Conservation (phyloP, 768 basidiomycete genomes). For the Boletus huronensis region DNA sequence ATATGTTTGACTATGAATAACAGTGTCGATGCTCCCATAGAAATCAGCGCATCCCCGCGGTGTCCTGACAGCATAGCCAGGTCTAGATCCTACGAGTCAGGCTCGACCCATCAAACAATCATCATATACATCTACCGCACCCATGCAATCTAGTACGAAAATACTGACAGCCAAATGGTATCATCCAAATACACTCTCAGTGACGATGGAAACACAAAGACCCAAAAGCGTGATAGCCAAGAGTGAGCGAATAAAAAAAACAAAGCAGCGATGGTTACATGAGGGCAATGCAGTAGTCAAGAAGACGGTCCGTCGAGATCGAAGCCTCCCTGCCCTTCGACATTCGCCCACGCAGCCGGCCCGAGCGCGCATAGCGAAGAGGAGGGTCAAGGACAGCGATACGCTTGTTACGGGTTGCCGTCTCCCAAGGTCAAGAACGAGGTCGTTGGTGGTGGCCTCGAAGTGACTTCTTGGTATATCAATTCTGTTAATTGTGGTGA, state of each 20-base stretch:
- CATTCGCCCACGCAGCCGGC: neutral
- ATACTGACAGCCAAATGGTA: slow-evolving; percentile 1
- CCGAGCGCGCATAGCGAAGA: neutral
- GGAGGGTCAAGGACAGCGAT: neutral
- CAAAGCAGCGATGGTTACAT: neutral
- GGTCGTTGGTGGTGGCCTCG: slow-evolving; percentile 9
- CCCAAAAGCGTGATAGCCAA: neutral
- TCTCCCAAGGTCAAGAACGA: slow-evolving; percentile 19
- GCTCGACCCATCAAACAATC: too few relatives aligned
- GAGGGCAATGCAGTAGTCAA: neutral
- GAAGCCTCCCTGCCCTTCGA: too few relatives aligned
- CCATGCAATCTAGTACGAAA: neutral
- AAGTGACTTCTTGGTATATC: slow-evolving; percentile 51
- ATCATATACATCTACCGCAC: neutral
- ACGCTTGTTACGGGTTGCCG: slow-evolving; percentile 4
- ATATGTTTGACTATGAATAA: too few relatives aligned
- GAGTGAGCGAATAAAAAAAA: slow-evolving; percentile 1
- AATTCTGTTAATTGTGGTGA: slow-evolving; percentile 25
- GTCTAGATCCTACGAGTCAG: too few relatives aligned
- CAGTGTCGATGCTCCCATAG: too few relatives aligned
- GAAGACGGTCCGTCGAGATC: neutral
- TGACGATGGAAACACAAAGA: neutral
- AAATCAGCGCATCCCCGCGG: too few relatives aligned
- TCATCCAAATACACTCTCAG: slow-evolving; percentile 5
- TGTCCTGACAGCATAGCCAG: too few relatives aligned